Evolutionary conservation across 1,284 basidiomycete genomes (phyloP).

Genomic region (Pterulicium gracile): DNA sequence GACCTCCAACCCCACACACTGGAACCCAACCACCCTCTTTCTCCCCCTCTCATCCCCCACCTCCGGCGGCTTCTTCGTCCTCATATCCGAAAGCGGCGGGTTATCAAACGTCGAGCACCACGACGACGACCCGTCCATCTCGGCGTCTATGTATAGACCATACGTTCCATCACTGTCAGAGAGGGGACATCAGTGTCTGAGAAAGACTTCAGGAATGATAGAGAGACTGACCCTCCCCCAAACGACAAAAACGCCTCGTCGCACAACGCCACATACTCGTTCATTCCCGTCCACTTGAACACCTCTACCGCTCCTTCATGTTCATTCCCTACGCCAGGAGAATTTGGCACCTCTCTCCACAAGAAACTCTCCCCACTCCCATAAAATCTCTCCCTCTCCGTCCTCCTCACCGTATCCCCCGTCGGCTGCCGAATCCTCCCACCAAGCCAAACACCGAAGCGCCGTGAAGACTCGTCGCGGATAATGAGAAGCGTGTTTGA

Average conservation of each 20-base stretch:
- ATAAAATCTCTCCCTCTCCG: conserved; percentile 43
- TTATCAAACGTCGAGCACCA: conserved; percentile 1
- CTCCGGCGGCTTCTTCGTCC: not conserved
- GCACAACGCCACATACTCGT: not conserved
- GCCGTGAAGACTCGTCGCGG: conserved; percentile 44
- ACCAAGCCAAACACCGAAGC: conserved; percentile 78
- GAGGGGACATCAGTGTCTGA: not conserved
- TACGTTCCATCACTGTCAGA: not conserved
- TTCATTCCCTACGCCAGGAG: not conserved
- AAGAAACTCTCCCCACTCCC: conserved; percentile 57
- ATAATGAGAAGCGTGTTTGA: conserved; percentile 45
- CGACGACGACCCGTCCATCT: not conserved
- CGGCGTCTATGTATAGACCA: not conserved
- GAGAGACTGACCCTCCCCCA: conserved; percentile 1
- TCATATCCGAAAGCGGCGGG: not conserved
- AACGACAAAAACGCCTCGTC: not conserved
- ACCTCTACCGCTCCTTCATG: not conserved
- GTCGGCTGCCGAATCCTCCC: conserved; percentile 54
- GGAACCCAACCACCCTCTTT: conserved; percentile 1
- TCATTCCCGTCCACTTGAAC: conserved; percentile 1
- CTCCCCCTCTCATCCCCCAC: not conserved
- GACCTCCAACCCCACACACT: not conserved
- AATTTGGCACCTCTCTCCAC: not conserved
- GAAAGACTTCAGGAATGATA: not conserved
- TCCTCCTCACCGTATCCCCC: conserved; percentile 21